Evolutionary conservation across 371 early-diverging fungal species (phyloP), one percentile per base, ranked within the genome.

Genomic region (Mortierella sp.): DNA sequence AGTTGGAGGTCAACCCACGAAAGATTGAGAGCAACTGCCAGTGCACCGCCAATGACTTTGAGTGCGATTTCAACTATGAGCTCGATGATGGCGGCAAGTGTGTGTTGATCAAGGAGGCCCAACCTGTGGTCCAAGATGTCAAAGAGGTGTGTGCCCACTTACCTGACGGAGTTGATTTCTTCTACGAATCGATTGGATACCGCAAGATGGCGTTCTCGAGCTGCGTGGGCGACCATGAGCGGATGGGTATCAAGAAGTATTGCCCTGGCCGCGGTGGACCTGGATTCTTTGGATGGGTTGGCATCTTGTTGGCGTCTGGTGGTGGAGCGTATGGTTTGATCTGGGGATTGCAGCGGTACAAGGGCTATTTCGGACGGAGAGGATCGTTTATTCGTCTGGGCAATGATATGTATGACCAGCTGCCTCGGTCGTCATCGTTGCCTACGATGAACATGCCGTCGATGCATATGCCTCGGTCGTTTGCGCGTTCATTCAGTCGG

Each of bases 21-120:
- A 84, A 86, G 68, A 89, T 90, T 9, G 87, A 91, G 3, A 90
- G 88, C 21, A 90, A 91, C 38, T 99, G 99, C 84, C 84, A 90
- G 16, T 99, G 99, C 85, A 92, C 95, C 0, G 89, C 81, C 57
- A 89, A 87, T 54, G 99, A 99, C 86, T 99, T 92, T 89, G 98
- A 99, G 89, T 99, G 96, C 88, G 96, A 96, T 79, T 95, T 91
- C 85, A 96, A 96, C 86, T 96, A 91, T 88, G 91, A 92, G 19
- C 94, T 94, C 31, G 90, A 93, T 70, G 87, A 88, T 2, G 83
- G 88, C 9, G 92, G 90, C 70, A 84, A 90, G 63, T 96, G 97
- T 85, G 90, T 91, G 10, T 84, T 96, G 73, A 92, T 95, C 28
- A 84, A 91, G 72, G 95, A 93, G 28, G 88, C 92, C 70, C 71